These are phyloP conservation scores for Fusarium annulatum DNA, from an alignment of 2,329 filamentous ascomycete species.

Conservation along the genomic window DNA sequence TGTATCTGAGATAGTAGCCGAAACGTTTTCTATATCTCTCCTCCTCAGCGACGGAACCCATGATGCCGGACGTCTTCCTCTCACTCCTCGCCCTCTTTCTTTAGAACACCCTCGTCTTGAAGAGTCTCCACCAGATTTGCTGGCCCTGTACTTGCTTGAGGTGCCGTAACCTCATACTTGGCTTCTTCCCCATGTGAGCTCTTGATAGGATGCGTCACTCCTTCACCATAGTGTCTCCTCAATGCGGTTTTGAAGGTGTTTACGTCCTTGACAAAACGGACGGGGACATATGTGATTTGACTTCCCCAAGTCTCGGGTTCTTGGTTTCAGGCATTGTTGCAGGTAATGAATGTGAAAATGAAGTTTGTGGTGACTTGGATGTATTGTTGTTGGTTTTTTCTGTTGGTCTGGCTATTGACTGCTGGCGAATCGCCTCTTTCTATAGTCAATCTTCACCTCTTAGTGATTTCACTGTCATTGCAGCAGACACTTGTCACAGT, in stretches of 20 bases:
- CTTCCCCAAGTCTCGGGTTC: neutral
- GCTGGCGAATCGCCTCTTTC: neutral
- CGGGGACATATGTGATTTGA: neutral
- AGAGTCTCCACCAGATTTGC: neutral
- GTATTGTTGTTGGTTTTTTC: neutral
- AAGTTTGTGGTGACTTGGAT: neutral
- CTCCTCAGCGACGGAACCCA: neutral
- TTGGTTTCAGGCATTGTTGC: neutral
- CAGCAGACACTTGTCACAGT: neutral
- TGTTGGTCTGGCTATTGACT: neutral
- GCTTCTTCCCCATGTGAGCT: neutral
- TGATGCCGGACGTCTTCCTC: rapidly evolving
- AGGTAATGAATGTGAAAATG: neutral
- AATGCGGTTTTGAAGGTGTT: neutral
- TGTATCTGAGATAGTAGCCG: neutral
- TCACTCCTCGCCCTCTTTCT: neutral
- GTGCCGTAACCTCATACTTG: neutral
- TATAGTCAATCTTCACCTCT: neutral
- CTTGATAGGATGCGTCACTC: neutral
- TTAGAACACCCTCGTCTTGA: neutral
- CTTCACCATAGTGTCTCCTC: neutral
- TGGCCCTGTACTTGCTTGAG: rapidly evolving
- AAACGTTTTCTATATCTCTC: too few species aligned
- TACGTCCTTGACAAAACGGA: neutral
- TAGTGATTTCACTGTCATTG: neutral